Percentiles rank a stretch among this genome's conserved stretches.
These are phyloP conservation scores for Aspergillus phoenicis DNA, from an alignment of 2,329 filamentous ascomycete genomes.

Conservation along the genomic window DNA sequence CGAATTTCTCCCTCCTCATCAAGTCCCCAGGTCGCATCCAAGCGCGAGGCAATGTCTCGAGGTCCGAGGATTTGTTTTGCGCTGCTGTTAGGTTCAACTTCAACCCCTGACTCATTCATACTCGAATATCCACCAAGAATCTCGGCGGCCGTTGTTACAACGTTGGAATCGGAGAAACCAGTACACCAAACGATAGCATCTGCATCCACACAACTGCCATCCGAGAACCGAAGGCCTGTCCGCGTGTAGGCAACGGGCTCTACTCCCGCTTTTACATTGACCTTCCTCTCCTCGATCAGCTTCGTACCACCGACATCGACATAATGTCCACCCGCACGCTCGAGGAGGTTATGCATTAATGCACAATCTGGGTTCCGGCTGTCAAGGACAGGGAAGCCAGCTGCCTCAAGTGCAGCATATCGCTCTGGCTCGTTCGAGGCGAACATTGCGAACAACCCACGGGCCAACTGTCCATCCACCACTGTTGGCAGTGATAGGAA, in stretches of 20 bases:
- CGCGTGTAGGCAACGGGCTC: slow-evolving; percentile 36
- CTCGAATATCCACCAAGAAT: slow-evolving; percentile 25
- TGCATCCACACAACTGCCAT: slow-evolving; percentile 37
- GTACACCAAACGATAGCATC: slow-evolving; percentile 49
- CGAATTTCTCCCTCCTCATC: slow-evolving; percentile 50
- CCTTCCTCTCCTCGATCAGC: slow-evolving; percentile 38
- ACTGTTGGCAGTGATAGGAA: slow-evolving; percentile 1
- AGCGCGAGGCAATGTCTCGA: slow-evolving; percentile 40
- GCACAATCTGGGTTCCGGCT: slow-evolving; percentile 23
- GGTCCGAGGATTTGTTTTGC: slow-evolving; percentile 22
- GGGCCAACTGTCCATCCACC: slow-evolving; percentile 19
- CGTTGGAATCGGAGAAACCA: slow-evolving; percentile 41
- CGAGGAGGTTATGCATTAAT: slow-evolving; percentile 38
- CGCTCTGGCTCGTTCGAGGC: slow-evolving; percentile 37
- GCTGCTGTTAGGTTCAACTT: background rate
- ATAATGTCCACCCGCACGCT: slow-evolving; percentile 46
- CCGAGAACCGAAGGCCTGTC: slow-evolving; percentile 37
- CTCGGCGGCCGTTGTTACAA: slow-evolving; percentile 30
- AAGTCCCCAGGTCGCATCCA: slow-evolving; percentile 48
- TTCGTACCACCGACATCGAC: slow-evolving; percentile 42
- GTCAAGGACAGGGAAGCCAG: slow-evolving; percentile 45
- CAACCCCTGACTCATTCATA: background rate
- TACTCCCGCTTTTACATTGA: slow-evolving; percentile 32
- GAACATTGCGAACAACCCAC: slow-evolving; percentile 24
- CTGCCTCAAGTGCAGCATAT: slow-evolving; percentile 35